Conservation (phyloP, 2,329 filamentous ascomycete genomes). For the Colletotrichum sp. region DNA sequence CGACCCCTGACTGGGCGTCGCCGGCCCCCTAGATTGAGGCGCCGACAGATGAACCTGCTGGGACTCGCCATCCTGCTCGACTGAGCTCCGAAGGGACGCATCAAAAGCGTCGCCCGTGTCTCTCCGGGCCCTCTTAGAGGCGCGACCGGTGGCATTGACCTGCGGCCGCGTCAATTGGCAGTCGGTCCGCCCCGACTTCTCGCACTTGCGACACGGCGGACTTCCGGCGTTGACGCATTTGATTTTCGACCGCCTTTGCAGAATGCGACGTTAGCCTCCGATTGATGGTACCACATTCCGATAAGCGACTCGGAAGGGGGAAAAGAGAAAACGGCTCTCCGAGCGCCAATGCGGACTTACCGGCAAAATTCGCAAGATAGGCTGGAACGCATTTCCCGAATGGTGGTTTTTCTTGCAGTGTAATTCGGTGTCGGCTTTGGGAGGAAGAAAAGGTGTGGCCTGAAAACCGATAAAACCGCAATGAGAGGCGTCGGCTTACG, state of each 20-base stretch:
- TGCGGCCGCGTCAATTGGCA: slow-evolving; percentile 31
- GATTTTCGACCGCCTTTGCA: slow-evolving; percentile 35
- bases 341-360: slow-evolving; percentile 23
- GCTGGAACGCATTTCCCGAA: slow-evolving; percentile 34
- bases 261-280: neutral
- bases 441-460: neutral
- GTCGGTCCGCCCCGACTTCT: slow-evolving; percentile 25
- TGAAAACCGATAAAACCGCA: slow-evolving; percentile 8
- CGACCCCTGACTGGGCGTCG: neutral
- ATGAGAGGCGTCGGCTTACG: slow-evolving; percentile 4
- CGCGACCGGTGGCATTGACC: slow-evolving; percentile 4
- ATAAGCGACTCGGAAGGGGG: neutral
- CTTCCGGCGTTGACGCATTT: slow-evolving; percentile 37
- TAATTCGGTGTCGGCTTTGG: neutral
- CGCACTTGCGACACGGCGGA: slow-evolving; percentile 35
- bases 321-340: neutral
- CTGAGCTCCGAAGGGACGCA: neutral
- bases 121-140: neutral
- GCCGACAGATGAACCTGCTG: neutral
- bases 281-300: neutral
- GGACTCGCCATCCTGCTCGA: neutral
- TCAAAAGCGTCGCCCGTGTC: slow-evolving; percentile 21
- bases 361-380: slow-evolving; percentile 38
- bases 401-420: neutral
- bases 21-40: slow-evolving; percentile 6